Percentiles rank a stretch among this genome's conserved stretches.
phyloP scores from a whole-genome alignment of 345 rosid genomes.

The Camelina sativa region DNA sequence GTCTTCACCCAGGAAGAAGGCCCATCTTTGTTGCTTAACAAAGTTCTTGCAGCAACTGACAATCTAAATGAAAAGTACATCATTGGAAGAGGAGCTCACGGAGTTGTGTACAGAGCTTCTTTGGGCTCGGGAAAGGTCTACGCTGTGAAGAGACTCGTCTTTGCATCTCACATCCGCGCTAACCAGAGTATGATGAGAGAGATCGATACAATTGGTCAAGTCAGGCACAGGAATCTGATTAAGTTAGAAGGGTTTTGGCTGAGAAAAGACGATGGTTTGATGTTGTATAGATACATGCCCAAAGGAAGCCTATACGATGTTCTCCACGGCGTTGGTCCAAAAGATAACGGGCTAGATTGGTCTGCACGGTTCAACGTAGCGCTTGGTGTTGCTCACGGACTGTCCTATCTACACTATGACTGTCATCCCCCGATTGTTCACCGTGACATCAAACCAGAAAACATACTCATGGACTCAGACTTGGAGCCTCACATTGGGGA shows the following conservation, averaged over 20 bases:
- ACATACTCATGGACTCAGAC: slow-evolving; percentile 72
- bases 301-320: slow-evolving; percentile 75
- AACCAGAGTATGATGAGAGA: slow-evolving; percentile 64
- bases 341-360: slow-evolving; percentile 55
- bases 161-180: slow-evolving; percentile 54
- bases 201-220: slow-evolving; percentile 60
- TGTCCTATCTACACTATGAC: slow-evolving; percentile 81
- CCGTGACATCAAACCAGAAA: slow-evolving; percentile 80
- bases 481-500: slow-evolving; percentile 85
- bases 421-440: slow-evolving; percentile 77
- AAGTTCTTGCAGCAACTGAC: slow-evolving; percentile 72
- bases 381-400: slow-evolving; percentile 70
- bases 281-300: slow-evolving; percentile 71
- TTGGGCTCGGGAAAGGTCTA: slow-evolving; percentile 51
- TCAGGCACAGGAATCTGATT: slow-evolving; percentile 79
- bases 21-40: slow-evolving; percentile 51
- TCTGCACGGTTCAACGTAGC: slow-evolving; percentile 62
- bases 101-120: slow-evolving; percentile 70
- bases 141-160: slow-evolving; percentile 67
- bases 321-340: slow-evolving; percentile 50
- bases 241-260: slow-evolving; percentile 82
- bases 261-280: slow-evolving; percentile 64
- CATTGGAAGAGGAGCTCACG: slow-evolving; percentile 84
- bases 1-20: slow-evolving; percentile 51
- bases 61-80: slow-evolving; percentile 64